Conservation (phyloP, 371 early-diverging fungal species). For the Thermomucor indicae-seudaticae region DNA sequence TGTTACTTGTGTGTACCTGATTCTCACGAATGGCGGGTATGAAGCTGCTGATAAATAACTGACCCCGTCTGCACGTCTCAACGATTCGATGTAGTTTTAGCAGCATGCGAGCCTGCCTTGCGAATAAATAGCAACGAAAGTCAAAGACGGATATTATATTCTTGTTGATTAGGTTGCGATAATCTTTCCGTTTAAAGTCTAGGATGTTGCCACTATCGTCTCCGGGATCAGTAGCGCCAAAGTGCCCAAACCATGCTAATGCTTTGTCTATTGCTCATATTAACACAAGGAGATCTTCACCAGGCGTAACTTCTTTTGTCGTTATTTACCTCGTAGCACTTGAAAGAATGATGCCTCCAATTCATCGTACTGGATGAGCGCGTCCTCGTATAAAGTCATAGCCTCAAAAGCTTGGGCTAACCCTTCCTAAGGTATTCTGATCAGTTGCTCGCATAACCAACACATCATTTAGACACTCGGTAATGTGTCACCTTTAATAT, state of each 20-base stretch:
- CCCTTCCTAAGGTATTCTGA: slow-evolving; percentile 53
- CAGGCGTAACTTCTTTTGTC: slow-evolving; percentile 8
- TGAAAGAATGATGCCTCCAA: slow-evolving; percentile 91
- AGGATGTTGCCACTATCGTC: slow-evolving; percentile 88
- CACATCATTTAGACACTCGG: neutral
- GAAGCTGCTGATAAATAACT: slow-evolving; percentile 71
- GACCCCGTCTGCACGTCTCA: slow-evolving; percentile 68
- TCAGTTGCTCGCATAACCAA: neutral
- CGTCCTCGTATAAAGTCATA: slow-evolving; percentile 83
- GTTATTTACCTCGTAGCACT: slow-evolving; percentile 60
- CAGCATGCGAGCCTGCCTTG: slow-evolving; percentile 78
- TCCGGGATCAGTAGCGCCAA: slow-evolving; percentile 78
- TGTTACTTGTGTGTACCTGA: slow-evolving; percentile 25
- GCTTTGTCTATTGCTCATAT: slow-evolving; percentile 57
- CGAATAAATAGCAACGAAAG: slow-evolving; percentile 91
- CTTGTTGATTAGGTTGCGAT: slow-evolving; percentile 82
- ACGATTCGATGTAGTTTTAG: slow-evolving; percentile 62
- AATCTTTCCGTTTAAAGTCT: slow-evolving; percentile 73
- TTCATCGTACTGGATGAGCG: slow-evolving; percentile 92
- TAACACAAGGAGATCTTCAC: neutral
- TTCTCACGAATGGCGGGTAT: slow-evolving; percentile 72
- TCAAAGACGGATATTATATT: slow-evolving; percentile 93
- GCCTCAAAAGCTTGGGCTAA: slow-evolving; percentile 84
- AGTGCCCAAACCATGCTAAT: slow-evolving; percentile 87
- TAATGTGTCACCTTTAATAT: slow-evolving; percentile 63